Conservation (phyloP, 495 filamentous ascomycete species). For the Wilcoxina mikolae region DNA sequence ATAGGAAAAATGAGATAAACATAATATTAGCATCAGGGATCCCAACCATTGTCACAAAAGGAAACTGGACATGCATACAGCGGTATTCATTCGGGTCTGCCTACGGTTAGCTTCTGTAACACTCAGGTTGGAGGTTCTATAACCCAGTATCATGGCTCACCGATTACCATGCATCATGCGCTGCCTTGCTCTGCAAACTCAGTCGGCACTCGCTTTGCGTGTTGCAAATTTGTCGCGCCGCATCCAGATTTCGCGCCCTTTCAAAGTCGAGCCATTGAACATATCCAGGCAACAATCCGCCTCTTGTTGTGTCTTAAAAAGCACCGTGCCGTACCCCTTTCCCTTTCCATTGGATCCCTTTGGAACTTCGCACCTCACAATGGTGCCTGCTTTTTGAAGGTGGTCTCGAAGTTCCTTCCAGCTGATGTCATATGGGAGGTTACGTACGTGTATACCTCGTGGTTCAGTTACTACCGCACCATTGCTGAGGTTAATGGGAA, state of each 20-base stretch:
- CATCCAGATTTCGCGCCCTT: constrained; percentile 13
- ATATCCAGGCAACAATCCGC: constrained; percentile 13
- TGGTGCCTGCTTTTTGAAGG: constrained; percentile 9
- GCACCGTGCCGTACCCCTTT: constrained; percentile 17
- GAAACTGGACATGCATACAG: too few species aligned
- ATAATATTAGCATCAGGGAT: too few species aligned
- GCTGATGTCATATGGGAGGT: constrained; percentile 14
- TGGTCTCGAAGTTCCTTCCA: constrained; percentile 21
- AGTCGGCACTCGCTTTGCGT: not conserved
- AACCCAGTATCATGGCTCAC: too few species aligned
- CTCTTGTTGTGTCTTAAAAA: constrained; percentile 13
- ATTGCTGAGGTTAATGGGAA: constrained; percentile 17
- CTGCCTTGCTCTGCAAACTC: too few species aligned
- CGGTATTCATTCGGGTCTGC: too few species aligned
- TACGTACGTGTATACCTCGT: constrained; percentile 19
- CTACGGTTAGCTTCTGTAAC: too few species aligned
- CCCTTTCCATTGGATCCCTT: constrained; percentile 10
- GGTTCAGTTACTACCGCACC: constrained; percentile 19
- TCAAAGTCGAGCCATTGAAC: constrained; percentile 18
- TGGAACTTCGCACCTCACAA: constrained; percentile 18
- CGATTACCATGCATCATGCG: too few species aligned
- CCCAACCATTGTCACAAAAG: too few species aligned
- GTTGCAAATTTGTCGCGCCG: constrained; percentile 11
- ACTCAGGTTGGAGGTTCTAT: too few species aligned
- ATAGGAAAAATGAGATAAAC: too few species aligned